Evolutionary conservation across 495 filamentous ascomycete genomes (phyloP).

Genomic region (Tuber aestivum): DNA sequence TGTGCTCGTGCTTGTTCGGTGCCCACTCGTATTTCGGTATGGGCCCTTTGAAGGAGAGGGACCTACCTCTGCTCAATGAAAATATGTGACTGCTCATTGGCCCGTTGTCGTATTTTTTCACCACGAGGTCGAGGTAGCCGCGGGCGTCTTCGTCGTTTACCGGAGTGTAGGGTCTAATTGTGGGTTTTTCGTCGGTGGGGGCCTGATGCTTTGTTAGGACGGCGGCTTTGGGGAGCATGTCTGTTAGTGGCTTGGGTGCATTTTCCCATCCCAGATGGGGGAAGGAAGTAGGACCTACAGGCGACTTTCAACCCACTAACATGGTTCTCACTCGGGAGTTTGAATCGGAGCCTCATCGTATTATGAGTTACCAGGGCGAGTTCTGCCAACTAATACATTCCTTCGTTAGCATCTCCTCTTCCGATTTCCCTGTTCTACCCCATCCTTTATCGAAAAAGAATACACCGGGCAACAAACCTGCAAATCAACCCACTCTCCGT

Average conservation of each 20-base stretch:
- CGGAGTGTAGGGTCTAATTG: constrained; percentile 88
- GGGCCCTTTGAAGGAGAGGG: constrained; percentile 85
- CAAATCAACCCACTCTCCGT: constrained; percentile 68
- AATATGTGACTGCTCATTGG: constrained; percentile 89
- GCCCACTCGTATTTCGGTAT: constrained; percentile 89
- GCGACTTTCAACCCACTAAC: constrained; percentile 74
- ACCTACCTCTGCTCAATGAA: constrained; percentile 69
- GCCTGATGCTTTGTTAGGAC: constrained; percentile 83
- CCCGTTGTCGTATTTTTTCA: constrained; percentile 83
- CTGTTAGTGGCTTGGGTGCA: not conserved
- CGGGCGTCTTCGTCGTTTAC: constrained; percentile 71
- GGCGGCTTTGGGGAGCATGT: not conserved
- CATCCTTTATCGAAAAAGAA: not conserved
- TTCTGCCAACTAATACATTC: constrained; percentile 45
- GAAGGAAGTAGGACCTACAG: constrained; percentile 47
- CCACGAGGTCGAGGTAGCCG: constrained; percentile 79
- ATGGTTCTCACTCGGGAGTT: constrained; percentile 72
- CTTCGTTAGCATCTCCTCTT: constrained; percentile 56
- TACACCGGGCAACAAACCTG: not conserved
- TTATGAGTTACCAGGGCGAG: constrained; percentile 76
- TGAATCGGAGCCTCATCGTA: constrained; percentile 80
- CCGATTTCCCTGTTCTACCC: not conserved
- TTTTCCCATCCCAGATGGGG: constrained; percentile 48
- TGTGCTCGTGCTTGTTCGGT: constrained; percentile 89
- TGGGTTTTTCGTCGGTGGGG: constrained; percentile 68